Percentiles rank a stretch among this genome's conserved stretches.
Conservation (phyloP, 179 eudicot species). For the Silene vulgaris region DNA sequence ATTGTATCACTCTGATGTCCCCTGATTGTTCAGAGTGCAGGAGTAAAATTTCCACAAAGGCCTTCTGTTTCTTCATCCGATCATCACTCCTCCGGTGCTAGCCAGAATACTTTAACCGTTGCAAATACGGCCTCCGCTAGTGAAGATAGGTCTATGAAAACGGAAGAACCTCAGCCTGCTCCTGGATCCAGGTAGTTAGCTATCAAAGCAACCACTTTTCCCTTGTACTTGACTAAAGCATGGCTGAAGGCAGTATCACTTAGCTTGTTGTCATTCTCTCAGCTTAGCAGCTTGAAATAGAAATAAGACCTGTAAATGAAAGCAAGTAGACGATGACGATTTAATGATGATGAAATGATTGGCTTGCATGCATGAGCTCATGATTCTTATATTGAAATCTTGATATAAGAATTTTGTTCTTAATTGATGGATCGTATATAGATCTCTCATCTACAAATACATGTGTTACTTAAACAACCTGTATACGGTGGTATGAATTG, state of each 20-base stretch:
- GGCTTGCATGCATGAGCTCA: background rate
- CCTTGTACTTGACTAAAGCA: background rate
- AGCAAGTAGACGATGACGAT: background rate
- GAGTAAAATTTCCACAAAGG: constrained; percentile 72
- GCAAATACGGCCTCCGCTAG: constrained; percentile 40
- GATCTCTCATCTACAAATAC: background rate
- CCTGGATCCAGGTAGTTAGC: constrained; percentile 65
- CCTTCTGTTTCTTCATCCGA: constrained; percentile 35
- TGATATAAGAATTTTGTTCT: background rate
- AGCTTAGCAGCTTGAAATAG: background rate
- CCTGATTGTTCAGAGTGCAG: constrained; percentile 63
- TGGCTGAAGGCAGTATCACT: constrained; percentile 1
- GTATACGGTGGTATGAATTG: background rate
- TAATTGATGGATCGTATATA: background rate
- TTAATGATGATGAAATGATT: background rate
- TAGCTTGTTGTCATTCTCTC: background rate
- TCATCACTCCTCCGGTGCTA: constrained; percentile 36
- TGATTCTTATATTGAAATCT: constrained; percentile 1
- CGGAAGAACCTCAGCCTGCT: constrained; percentile 42
- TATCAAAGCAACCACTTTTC: constrained; percentile 7
- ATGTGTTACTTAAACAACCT: background rate
- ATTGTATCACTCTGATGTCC: constrained; percentile 4
- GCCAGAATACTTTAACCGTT: constrained; percentile 33
- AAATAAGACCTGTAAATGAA: background rate
- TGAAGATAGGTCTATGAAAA: constrained; percentile 38